Conservation (phyloP, 768 basidiomycete species). For the Paxillus ammoniavirescens region DNA sequence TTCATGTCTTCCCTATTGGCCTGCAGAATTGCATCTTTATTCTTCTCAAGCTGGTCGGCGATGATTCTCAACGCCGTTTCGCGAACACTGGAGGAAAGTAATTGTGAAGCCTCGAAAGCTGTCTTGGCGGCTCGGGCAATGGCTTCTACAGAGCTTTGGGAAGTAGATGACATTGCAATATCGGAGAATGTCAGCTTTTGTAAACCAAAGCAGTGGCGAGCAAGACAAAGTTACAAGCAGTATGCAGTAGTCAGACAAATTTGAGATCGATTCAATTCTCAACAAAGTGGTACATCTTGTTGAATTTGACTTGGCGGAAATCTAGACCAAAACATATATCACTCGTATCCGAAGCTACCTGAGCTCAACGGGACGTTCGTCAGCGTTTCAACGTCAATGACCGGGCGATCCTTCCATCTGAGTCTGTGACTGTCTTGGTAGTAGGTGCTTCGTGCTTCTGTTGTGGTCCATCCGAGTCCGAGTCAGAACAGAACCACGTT, state of each 20-base stretch:
- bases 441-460: too few species aligned
- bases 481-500: too few species aligned
- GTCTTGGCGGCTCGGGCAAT: conserved; percentile 79
- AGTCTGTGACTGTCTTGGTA: too few species aligned
- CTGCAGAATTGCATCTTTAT: conserved; percentile 65
- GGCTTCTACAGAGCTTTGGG: conserved; percentile 35
- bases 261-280: too few species aligned
- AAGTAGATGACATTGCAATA: conserved; percentile 5
- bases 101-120: conserved; percentile 87
- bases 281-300: neutral
- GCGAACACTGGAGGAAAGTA: conserved; percentile 49
- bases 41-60: conserved; percentile 57
- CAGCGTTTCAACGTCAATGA: too few species aligned
- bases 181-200: neutral
- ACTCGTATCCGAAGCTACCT: too few species aligned
- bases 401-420: too few species aligned
- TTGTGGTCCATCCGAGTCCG: too few species aligned
- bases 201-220: too few species aligned
- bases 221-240: neutral
- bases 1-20: conserved; percentile 84
- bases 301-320: neutral
- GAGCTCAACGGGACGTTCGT: too few species aligned
- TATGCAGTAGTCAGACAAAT: neutral
- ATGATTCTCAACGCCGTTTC: conserved; percentile 69
- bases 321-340: neutral